phyloP scores from a whole-genome alignment of 129 eudicot genomes.

The Arctium minus region DNA sequence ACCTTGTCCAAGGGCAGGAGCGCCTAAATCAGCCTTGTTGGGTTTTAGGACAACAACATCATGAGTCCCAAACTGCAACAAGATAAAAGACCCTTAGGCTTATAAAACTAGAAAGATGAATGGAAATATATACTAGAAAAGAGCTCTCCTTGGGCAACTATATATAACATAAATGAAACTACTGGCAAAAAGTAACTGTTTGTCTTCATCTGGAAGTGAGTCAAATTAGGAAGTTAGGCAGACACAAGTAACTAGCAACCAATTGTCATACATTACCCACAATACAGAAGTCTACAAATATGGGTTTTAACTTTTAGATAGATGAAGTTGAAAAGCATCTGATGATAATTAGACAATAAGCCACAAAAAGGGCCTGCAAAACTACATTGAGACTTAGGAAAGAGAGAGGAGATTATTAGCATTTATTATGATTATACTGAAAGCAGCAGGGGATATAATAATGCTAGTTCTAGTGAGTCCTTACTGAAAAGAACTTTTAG shows the following conservation, averaged over 20 bases:
- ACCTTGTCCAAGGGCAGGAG: slow-evolving; percentile 98
- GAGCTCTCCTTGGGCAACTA: background rate
- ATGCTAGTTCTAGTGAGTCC: background rate
- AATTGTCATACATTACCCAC: background rate
- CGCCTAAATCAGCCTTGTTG: slow-evolving; percentile 86
- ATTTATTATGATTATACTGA: too few relatives aligned
- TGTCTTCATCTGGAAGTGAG: background rate
- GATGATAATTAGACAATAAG: background rate
- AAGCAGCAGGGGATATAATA: too few relatives aligned
- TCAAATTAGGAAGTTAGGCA: background rate
- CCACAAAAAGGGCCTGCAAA: background rate
- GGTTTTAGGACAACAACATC: slow-evolving; percentile 89
- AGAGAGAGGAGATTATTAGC: background rate
- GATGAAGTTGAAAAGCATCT: background rate
- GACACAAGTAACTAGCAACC: background rate
- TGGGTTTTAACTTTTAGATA: background rate
- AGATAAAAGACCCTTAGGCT: background rate
- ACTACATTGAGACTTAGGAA: background rate
- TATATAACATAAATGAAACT: background rate
- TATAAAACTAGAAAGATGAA: slow-evolving; percentile 2
- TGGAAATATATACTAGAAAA: background rate
- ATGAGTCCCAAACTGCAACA: slow-evolving; percentile 91
- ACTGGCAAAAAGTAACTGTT: background rate
- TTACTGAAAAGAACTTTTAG: background rate
- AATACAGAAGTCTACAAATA: background rate